Evolutionary conservation across 1,284 basidiomycete genomes (phyloP), one percentile per base, ranked within the genome.

Genomic region (Kwoniella shivajii): DNA sequence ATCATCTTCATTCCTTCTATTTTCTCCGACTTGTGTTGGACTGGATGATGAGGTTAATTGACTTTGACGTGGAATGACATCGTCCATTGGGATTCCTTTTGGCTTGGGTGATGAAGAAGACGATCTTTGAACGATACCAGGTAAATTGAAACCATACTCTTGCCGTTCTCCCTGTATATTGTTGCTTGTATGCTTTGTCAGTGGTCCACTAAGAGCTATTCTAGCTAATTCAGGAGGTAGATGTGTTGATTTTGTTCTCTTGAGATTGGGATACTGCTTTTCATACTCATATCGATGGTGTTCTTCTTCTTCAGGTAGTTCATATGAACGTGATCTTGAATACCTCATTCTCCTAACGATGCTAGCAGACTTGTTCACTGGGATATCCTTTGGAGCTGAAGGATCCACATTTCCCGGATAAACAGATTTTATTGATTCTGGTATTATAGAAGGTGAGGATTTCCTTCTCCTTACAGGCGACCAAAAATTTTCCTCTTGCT

Each of bases 221-320:
- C 43, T 33, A 45, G 51, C 51, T 38, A 53, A 37, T 34, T 43
- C 41, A 46, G 51, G 51, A 18, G 51, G 51, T 11, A 53, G 41
- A 31, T 50, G 43, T 34, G 36, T 31, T 50, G 27, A 42, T 16
- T n/a, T 27, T 18, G 38, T n/a, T 6, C 22, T 30, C n/a, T 11
- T 26, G 14, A 11, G 39, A 14, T 24, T 20, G 26, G 6, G 5
- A 4, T 9, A 6, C 9, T 38, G 9, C 20, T 11, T 33, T 20
- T n/a, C 4, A 26, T 18, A 5, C 20, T 33, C 24, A 22, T 16
- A 26, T 37, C 24, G 26, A 27, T n/a, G 30, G 29, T 18, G 42
- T 26, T 50, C 48, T 4, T 38, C 38, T n/a, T 30, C 48, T 6
- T 10, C 34, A 10, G 34, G 10, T 36, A 10, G 34, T 10, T n/a